Evolutionary conservation across 2,329 filamentous ascomycete species (phyloP).

Genomic region (Exserohilum turcica): DNA sequence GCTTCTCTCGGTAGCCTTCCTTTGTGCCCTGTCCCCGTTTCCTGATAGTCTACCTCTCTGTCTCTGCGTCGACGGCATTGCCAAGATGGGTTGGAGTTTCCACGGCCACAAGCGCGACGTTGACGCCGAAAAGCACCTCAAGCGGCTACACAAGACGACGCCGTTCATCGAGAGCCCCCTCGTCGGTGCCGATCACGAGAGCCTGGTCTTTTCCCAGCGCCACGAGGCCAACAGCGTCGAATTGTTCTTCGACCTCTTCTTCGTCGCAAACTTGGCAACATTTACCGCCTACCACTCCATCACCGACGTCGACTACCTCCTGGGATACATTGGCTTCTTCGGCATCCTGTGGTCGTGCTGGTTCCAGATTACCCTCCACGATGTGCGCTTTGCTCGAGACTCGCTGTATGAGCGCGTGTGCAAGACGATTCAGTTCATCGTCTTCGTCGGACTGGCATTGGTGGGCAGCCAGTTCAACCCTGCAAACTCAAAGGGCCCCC

Average conservation of each 20-base stretch:
- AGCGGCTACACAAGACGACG: slow-evolving; percentile 40
- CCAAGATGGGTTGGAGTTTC: slow-evolving; percentile 41
- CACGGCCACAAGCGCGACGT: slow-evolving; percentile 36
- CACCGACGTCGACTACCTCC: slow-evolving; percentile 39
- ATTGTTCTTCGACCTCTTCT: slow-evolving; percentile 45
- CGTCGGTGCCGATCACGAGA: slow-evolving; percentile 42
- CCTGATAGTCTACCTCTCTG: too few species aligned
- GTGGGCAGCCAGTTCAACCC: slow-evolving; percentile 46
- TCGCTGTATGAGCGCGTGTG: slow-evolving; percentile 46
- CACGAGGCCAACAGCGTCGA: slow-evolving; percentile 49
- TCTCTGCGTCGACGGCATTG: too few species aligned
- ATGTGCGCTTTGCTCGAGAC: slow-evolving; percentile 49
- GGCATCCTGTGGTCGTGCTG: slow-evolving; percentile 47
- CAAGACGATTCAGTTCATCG: slow-evolving; percentile 46
- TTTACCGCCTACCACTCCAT: slow-evolving; percentile 49
- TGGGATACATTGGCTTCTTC: slow-evolving; percentile 48
- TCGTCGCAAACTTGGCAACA: slow-evolving; percentile 46
- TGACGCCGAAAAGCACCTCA: slow-evolving; percentile 45
- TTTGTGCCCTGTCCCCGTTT: not conserved
- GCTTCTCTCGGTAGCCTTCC: not conserved
- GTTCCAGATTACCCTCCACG: slow-evolving; percentile 49
- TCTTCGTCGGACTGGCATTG: slow-evolving; percentile 46
- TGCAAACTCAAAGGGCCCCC: slow-evolving; percentile 21
- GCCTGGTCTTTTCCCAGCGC: slow-evolving; percentile 46
- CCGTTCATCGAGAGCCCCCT: slow-evolving; percentile 45